A percentile compares a stretch with the other conserved stretches of the same genome.
Evolutionary conservation across 2,329 filamentous ascomycete species (phyloP).

Genomic region (Colletotrichum horii): DNA sequence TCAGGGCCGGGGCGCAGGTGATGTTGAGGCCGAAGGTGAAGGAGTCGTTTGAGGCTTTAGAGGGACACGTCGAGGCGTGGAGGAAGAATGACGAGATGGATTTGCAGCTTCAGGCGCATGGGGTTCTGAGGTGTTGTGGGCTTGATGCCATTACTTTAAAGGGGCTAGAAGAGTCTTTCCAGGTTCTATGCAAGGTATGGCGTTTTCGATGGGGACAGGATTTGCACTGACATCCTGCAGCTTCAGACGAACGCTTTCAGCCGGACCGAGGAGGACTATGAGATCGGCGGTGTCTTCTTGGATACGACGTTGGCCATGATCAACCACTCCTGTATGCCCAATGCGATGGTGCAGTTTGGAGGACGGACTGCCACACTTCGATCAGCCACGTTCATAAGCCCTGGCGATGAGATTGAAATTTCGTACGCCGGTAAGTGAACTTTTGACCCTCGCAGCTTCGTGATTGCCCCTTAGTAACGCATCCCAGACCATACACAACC

Average conservation of each 20-base stretch:
- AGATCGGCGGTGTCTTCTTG: constrained; percentile 58
- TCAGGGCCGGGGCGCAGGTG: constrained; percentile 58
- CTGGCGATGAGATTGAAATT: constrained; percentile 63
- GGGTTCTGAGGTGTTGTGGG: constrained; percentile 1
- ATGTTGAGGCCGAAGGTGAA: constrained; percentile 43
- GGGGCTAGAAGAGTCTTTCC: constrained; percentile 41
- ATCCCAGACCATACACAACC: constrained; percentile 51
- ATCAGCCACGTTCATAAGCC: constrained; percentile 52
- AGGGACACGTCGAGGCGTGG: constrained; percentile 51
- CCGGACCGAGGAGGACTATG: constrained; percentile 52
- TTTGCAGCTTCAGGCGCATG: constrained; percentile 51
- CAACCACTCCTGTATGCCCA: constrained; percentile 68
- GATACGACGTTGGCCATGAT: constrained; percentile 62
- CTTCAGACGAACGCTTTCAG: constrained; percentile 69
- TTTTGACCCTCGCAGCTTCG: not conserved
- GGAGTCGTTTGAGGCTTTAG: constrained; percentile 42
- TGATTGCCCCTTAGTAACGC: constrained; percentile 25
- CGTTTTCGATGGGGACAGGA: not conserved
- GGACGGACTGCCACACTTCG: constrained; percentile 56
- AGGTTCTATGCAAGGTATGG: constrained; percentile 59
- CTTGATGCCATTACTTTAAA: constrained; percentile 45
- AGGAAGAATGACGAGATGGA: constrained; percentile 48
- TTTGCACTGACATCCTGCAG: constrained; percentile 37
- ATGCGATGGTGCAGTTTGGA: constrained; percentile 61
- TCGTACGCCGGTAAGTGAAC: constrained; percentile 61